Conservation (phyloP, 2,329 filamentous ascomycete genomes). For the Colletotrichum orbiculare region DNA sequence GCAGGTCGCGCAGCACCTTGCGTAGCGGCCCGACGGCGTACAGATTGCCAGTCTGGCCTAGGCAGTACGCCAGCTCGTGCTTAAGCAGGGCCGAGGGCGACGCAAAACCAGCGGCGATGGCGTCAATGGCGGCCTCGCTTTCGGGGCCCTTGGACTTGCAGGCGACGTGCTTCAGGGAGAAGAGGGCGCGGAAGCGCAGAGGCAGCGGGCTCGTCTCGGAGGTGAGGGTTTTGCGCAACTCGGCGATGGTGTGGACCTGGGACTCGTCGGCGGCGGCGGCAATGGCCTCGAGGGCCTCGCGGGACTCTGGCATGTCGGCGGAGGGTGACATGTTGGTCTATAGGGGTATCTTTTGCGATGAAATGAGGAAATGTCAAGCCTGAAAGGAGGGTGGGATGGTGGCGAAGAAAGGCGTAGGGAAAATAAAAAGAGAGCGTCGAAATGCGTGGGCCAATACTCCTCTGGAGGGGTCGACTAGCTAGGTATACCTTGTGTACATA, state of each 20-base stretch:
- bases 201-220: conserved; percentile 86
- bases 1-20: conserved; percentile 77
- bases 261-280: conserved; percentile 31
- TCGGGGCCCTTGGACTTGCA: conserved; percentile 73
- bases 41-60: conserved; percentile 87
- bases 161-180: conserved; percentile 95
- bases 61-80: conserved; percentile 96
- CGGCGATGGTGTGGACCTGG: conserved; percentile 55
- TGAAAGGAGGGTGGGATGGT: neutral
- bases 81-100: conserved; percentile 92
- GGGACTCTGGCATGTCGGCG: conserved; percentile 36
- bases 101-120: conserved; percentile 87
- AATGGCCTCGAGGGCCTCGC: conserved; percentile 33
- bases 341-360: conserved; percentile 17
- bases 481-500: conserved; percentile 1
- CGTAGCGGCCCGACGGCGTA: conserved; percentile 80
- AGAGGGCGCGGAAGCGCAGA: conserved; percentile 93
- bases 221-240: conserved; percentile 80
- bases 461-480: neutral
- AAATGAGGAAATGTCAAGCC: neutral
- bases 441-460: conserved; percentile 23
- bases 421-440: neutral
- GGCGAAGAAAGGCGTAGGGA: neutral
- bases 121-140: conserved; percentile 69
- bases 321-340: conserved; percentile 40